Percentiles rank a stretch among this genome's conserved stretches.
These are phyloP conservation scores for Oryza glumipatula DNA, from an alignment of 176 grass and related monocot species.

Conservation along the genomic window DNA sequence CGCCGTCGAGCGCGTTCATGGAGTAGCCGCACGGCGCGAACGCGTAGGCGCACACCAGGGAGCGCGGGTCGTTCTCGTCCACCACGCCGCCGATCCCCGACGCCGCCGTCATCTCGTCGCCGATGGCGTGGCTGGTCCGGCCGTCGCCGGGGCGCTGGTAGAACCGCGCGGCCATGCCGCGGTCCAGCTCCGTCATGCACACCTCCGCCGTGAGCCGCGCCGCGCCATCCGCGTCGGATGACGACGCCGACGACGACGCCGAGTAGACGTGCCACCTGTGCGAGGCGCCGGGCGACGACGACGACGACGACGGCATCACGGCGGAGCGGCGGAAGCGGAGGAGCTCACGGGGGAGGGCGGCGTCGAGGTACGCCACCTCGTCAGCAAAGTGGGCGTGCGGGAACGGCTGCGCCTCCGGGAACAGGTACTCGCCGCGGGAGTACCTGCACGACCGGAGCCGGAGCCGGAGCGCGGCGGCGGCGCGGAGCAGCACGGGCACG, in stretches of 20 bases:
- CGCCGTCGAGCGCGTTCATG: constrained; percentile 49
- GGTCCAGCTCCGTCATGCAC: constrained; percentile 57
- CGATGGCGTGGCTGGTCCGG: constrained; percentile 27
- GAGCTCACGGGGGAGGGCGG: constrained; percentile 18
- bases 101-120: constrained; percentile 41
- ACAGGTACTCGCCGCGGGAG: constrained; percentile 48
- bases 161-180: constrained; percentile 15
- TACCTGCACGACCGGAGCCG: constrained; percentile 46
- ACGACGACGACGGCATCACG: constrained; percentile 6
- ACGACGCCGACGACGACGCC: neutral
- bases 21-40: constrained; percentile 60
- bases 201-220: constrained; percentile 36
- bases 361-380: constrained; percentile 47
- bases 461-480: neutral
- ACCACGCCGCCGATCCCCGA: constrained; percentile 37
- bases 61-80: neutral
- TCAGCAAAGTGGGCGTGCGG: constrained; percentile 50
- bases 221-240: neutral
- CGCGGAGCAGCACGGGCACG: constrained; percentile 35
- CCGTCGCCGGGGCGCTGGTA: constrained; percentile 28
- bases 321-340: constrained; percentile 12
- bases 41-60: constrained; percentile 44
- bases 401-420: constrained; percentile 49
- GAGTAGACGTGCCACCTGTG: constrained; percentile 50
- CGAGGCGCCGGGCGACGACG: neutral